Evolutionary conservation across 768 basidiomycete genomes (phyloP).

Genomic region (Auricularia auricula-judae): DNA sequence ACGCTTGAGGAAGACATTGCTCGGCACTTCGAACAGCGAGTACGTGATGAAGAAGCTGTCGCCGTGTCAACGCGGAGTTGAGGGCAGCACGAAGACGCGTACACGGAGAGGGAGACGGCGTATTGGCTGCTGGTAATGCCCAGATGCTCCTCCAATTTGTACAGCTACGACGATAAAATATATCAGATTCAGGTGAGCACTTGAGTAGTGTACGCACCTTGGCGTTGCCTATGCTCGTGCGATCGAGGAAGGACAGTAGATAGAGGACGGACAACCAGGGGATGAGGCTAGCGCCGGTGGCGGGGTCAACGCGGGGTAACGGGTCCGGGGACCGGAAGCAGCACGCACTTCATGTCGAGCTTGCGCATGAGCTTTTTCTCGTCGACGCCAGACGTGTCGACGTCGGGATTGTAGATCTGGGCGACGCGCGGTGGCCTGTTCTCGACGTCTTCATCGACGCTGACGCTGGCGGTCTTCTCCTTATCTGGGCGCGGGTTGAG

Average conservation of each 20-base stretch:
- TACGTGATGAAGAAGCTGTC: slow-evolving; percentile 1
- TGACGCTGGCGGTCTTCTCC: background rate
- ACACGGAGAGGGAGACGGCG: slow-evolving; percentile 48
- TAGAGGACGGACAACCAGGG: slow-evolving; percentile 51
- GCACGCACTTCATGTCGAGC: slow-evolving; percentile 39
- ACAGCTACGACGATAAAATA: slow-evolving; percentile 32
- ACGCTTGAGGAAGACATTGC: slow-evolving; percentile 61
- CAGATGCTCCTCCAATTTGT: slow-evolving; percentile 46
- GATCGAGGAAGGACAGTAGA: slow-evolving; percentile 58
- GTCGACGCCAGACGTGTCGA: slow-evolving; percentile 52
- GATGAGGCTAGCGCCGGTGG: slow-evolving; percentile 8
- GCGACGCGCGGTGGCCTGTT: slow-evolving; percentile 6
- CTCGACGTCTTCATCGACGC: slow-evolving; percentile 8
- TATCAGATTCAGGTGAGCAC: background rate
- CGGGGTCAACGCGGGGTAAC: background rate
- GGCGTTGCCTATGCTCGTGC: slow-evolving; percentile 46
- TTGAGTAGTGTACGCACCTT: slow-evolving; percentile 15
- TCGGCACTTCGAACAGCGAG: slow-evolving; percentile 35
- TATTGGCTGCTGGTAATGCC: slow-evolving; percentile 58
- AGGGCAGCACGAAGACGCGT: slow-evolving; percentile 56
- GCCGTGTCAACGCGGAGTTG: background rate
- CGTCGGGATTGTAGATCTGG: slow-evolving; percentile 27
- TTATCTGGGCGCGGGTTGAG: background rate
- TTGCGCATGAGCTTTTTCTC: slow-evolving; percentile 62
- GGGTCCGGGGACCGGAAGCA: slow-evolving; percentile 30